Conservation (phyloP, 768 basidiomycete species). For the Leccinum barrowsii region DNA sequence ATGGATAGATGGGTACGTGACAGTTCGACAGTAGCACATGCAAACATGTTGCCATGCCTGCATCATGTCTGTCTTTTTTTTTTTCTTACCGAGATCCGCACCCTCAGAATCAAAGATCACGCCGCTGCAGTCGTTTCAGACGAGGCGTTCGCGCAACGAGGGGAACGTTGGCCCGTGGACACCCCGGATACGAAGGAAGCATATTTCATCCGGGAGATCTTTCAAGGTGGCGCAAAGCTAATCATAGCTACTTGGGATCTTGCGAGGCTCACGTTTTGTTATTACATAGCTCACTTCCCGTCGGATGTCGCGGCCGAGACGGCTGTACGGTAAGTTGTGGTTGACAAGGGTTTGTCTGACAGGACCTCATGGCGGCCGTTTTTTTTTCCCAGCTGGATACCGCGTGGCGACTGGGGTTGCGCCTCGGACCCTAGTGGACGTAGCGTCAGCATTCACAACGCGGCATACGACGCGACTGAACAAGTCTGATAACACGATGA, state of each 20-base stretch:
- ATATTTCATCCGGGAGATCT: constrained; percentile 87
- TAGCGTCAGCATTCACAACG: constrained; percentile 92
- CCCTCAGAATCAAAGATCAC: constrained; percentile 80
- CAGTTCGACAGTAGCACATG: not conserved
- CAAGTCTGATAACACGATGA: constrained; percentile 13
- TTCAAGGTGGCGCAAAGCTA: constrained; percentile 55
- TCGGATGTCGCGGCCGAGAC: constrained; percentile 82
- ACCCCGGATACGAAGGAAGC: constrained; percentile 97
- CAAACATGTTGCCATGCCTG: not conserved
- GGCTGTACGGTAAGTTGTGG: constrained; percentile 73
- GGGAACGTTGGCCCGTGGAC: constrained; percentile 71
- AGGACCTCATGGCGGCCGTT: constrained; percentile 10
- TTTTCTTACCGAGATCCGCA: not conserved
- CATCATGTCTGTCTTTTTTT: not conserved
- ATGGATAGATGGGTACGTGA: constrained; percentile 89
- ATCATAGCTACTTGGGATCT: not conserved
- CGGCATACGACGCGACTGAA: constrained; percentile 59
- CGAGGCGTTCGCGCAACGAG: constrained; percentile 69
- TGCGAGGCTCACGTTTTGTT: not conserved
- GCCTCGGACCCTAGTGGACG: constrained; percentile 91
- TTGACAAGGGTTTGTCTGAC: constrained; percentile 7
- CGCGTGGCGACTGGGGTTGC: constrained; percentile 96
- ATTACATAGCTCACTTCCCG: constrained; percentile 68
- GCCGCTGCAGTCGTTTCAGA: constrained; percentile 75
- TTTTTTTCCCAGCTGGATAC: constrained; percentile 67